phyloP scores from a whole-genome alignment of 1,284 basidiomycete species.

The Cystobasidiaceae sp. region DNA sequence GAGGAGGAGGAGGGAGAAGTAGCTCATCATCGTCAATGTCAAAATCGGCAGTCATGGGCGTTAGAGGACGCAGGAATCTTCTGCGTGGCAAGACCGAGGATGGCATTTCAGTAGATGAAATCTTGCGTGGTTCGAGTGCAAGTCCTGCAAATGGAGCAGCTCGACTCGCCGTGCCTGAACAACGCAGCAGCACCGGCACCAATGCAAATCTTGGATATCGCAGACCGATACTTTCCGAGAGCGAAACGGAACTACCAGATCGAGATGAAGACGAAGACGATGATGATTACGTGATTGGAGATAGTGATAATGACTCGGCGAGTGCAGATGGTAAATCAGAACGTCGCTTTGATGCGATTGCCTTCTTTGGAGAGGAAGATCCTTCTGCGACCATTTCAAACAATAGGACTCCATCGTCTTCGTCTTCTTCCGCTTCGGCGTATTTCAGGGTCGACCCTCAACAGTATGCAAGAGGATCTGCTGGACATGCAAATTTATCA shows the following conservation, averaged over 20 bases:
- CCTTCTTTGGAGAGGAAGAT: slow-evolving; percentile 10
- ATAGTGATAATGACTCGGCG: too few species aligned
- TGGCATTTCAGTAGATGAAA: neutral
- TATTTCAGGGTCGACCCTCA: neutral
- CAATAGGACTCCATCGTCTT: too few species aligned
- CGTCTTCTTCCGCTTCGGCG: neutral
- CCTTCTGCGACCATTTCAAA: neutral
- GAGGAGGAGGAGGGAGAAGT: too few species aligned
- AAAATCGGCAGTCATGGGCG: too few species aligned
- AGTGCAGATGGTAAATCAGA: neutral
- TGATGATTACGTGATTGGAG: too few species aligned
- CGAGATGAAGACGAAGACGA: slow-evolving; percentile 3
- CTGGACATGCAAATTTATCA: too few species aligned
- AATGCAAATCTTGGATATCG: neutral
- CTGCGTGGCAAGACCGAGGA: neutral
- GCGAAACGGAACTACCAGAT: neutral
- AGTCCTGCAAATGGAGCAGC: too few species aligned
- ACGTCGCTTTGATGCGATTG: slow-evolving; percentile 5
- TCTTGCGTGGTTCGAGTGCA: too few species aligned
- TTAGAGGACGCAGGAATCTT: neutral
- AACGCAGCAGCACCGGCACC: too few species aligned
- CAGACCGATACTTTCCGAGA: neutral
- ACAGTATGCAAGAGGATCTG: too few species aligned
- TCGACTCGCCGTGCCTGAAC: too few species aligned
- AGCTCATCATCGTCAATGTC: too few species aligned